A percentile compares a stretch with the other conserved stretches of the same genome.
Evolutionary conservation across 352 stramenopile species (phyloP).

Genomic region (Globisporangium rhizosaccharum): DNA sequence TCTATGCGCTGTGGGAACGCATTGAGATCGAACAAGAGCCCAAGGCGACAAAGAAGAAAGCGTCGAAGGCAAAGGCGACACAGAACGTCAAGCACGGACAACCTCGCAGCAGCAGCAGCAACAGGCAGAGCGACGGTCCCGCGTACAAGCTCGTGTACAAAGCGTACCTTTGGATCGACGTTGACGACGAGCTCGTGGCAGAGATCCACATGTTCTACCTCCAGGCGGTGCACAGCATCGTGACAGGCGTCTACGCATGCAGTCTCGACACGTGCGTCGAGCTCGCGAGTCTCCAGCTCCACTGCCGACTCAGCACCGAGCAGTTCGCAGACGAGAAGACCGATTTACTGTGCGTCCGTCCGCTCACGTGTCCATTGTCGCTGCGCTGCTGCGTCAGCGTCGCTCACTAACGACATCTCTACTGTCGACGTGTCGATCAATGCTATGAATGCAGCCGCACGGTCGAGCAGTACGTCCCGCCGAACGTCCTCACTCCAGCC

Average conservation of each 20-base stretch:
- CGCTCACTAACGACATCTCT: background rate
- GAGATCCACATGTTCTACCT: constrained; percentile 64
- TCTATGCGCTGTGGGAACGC: constrained; percentile 72
- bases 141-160: constrained; percentile 57
- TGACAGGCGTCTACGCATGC: constrained; percentile 45
- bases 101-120: background rate
- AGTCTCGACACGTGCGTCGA: constrained; percentile 47
- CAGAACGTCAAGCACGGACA: background rate
- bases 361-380: constrained; percentile 13
- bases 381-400: no score
- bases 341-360: constrained; percentile 3
- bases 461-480: constrained; percentile 27
- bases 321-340: constrained; percentile 4
- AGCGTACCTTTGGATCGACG: constrained; percentile 64
- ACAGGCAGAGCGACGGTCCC: background rate
- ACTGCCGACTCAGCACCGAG: constrained; percentile 32
- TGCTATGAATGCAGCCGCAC: constrained; percentile 10
- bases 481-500: constrained; percentile 33
- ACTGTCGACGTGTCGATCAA: background rate
- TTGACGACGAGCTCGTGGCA: constrained; percentile 49
- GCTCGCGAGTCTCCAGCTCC: constrained; percentile 64
- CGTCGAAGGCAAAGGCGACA: constrained; percentile 1
- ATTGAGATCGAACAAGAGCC: constrained; percentile 36
- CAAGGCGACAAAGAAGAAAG: constrained; percentile 30
- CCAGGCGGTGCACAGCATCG: constrained; percentile 69